These are phyloP conservation scores for Gossypium davidsonii DNA, from an alignment of 441 rosid genomes.

Conservation along the genomic window DNA sequence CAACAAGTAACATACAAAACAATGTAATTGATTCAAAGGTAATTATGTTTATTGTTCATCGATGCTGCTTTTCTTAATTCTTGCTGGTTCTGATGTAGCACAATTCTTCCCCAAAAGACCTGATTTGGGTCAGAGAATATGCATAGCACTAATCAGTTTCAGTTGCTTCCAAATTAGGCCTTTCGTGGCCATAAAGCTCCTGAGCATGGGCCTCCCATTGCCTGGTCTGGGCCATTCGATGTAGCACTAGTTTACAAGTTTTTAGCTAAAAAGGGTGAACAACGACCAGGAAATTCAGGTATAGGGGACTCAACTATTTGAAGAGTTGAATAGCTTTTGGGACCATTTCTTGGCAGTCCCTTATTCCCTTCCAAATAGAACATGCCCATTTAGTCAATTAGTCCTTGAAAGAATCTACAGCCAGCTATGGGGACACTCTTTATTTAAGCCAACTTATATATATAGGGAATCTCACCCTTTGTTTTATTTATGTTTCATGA, in stretches of 20 bases:
- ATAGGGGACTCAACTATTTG: neutral
- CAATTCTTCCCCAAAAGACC: neutral
- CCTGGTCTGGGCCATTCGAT: neutral
- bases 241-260: neutral
- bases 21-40: neutral
- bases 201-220: neutral
- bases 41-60: slow-evolving; percentile 2
- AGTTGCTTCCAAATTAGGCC: neutral
- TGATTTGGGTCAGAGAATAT: neutral
- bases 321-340: neutral
- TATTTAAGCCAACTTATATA: neutral
- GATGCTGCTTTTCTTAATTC: neutral
- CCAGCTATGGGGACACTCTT: slow-evolving; percentile 2
- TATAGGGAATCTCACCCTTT: neutral
- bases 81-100: neutral
- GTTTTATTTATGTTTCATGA: neutral
- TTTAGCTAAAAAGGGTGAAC: neutral
- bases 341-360: neutral
- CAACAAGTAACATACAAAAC: neutral
- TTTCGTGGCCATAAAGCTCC: neutral
- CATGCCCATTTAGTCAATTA: neutral
- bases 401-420: slow-evolving; percentile 1
- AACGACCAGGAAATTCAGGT: neutral
- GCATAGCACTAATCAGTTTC: neutral
- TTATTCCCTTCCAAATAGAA: neutral